A percentile compares a stretch with the other conserved stretches of the same genome.
Evolutionary conservation across 257 asterid species (phyloP).

Genomic region (Vinca minor): DNA sequence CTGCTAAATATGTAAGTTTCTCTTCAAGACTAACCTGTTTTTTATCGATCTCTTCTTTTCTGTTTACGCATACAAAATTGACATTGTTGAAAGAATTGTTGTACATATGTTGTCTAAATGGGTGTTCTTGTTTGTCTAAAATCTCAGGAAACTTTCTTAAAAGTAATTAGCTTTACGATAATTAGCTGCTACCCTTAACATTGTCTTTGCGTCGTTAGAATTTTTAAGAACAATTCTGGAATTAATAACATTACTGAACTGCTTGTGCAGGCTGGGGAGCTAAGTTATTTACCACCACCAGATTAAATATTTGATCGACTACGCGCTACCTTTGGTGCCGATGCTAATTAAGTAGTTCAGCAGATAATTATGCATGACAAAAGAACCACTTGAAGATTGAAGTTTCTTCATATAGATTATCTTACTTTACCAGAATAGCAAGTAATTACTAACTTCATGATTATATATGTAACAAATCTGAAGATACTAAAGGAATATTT

Average conservation of each 20-base stretch:
- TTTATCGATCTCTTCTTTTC: not conserved
- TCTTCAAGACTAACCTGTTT: not conserved
- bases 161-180: too few species aligned
- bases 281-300: conserved; percentile 28
- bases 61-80: not conserved
- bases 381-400: not conserved
- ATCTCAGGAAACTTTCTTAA: too few species aligned
- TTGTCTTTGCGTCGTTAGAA: not conserved
- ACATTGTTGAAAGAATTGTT: not conserved
- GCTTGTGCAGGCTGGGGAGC: conserved; percentile 43
- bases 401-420: not conserved
- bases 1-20: conserved; percentile 30
- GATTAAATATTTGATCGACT: conserved; percentile 23
- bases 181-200: not conserved
- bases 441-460: not conserved
- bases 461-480: not conserved
- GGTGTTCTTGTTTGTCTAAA: too few species aligned
- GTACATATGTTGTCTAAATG: too few species aligned
- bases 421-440: not conserved
- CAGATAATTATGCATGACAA: conserved; percentile 2
- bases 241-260: not conserved
- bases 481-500: not conserved
- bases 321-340: conserved; percentile 29
- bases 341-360: too few species aligned
- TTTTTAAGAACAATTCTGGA: not conserved